Evolutionary conservation across 768 basidiomycete genomes (phyloP).

Genomic region (Tricholoma furcatifolium): DNA sequence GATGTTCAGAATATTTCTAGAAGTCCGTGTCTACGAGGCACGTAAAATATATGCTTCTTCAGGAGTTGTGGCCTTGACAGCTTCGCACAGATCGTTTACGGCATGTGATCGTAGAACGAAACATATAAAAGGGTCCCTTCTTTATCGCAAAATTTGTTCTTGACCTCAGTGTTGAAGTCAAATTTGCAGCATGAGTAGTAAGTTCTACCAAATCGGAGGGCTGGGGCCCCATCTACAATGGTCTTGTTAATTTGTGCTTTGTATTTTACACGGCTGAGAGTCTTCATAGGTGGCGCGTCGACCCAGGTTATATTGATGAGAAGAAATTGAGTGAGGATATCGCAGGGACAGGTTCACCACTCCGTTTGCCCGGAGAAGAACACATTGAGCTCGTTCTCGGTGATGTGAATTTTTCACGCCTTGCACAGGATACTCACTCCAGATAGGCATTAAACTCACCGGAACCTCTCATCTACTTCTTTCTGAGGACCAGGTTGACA

Average conservation of each 20-base stretch:
- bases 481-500: constrained; percentile 27
- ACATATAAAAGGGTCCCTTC: too few species aligned
- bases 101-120: too few species aligned
- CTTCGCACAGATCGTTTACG: too few species aligned
- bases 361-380: constrained; percentile 21
- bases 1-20: too few species aligned
- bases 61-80: too few species aligned
- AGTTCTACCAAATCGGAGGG: constrained; percentile 28
- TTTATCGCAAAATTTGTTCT: too few species aligned
- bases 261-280: too few species aligned
- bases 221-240: constrained; percentile 23
- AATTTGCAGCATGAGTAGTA: constrained; percentile 7
- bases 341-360: constrained; percentile 23
- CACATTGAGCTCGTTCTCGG: constrained; percentile 44
- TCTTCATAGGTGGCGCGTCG: background rate
- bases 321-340: constrained; percentile 31
- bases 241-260: constrained; percentile 1
- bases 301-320: constrained; percentile 27
- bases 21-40: too few species aligned
- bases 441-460: constrained; percentile 39
- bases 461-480: constrained; percentile 49
- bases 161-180: too few species aligned
- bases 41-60: too few species aligned
- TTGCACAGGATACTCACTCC: background rate
- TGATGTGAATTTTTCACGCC: constrained; percentile 11